Percentiles rank a stretch among this genome's conserved stretches.
These are phyloP conservation scores for Ustilago trichophora DNA, from an alignment of 1,284 basidiomycete species.

Conservation along the genomic window DNA sequence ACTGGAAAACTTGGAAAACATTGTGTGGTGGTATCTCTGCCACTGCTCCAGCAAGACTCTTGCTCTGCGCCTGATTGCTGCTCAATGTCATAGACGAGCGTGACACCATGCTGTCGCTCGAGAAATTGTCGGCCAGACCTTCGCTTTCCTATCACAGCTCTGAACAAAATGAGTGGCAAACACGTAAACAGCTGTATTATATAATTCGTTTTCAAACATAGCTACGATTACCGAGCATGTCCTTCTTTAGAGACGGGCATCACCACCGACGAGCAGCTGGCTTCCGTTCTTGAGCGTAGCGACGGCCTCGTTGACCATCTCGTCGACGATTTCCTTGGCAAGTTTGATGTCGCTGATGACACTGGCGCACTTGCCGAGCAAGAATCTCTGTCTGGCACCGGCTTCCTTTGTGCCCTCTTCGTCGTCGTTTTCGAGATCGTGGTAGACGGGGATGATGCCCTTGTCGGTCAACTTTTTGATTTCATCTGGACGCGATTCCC, in stretches of 20 bases:
- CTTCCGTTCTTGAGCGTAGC: conserved; percentile 40
- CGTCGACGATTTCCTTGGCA: conserved; percentile 57
- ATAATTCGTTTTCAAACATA: too few relatives aligned
- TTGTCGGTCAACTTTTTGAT: conserved; percentile 60
- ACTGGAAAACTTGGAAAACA: too few relatives aligned
- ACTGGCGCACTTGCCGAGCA: conserved; percentile 70
- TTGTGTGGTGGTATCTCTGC: too few relatives aligned
- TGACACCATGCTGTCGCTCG: too few relatives aligned
- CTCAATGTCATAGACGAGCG: too few relatives aligned
- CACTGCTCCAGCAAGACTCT: too few relatives aligned
- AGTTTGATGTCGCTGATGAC: conserved; percentile 67
- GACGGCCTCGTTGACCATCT: conserved; percentile 58
- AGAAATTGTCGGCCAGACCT: too few relatives aligned
- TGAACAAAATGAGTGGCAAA: too few relatives aligned
- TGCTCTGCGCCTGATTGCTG: too few relatives aligned
- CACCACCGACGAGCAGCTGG: conserved; percentile 36
- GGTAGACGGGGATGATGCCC: conserved; percentile 58
- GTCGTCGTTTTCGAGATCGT: conserved; percentile 61
- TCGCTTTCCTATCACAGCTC: too few relatives aligned
- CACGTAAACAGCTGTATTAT: too few relatives aligned
- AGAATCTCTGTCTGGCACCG: conserved; percentile 46
- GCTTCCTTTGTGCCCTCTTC: conserved; percentile 56
- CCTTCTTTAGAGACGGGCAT: conserved; percentile 29
- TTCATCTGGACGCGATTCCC: conserved; percentile 59
- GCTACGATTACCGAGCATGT: too few relatives aligned